Evolutionary conservation across 768 basidiomycete genomes (phyloP).

Genomic region (Paxillus rubicundulus): DNA sequence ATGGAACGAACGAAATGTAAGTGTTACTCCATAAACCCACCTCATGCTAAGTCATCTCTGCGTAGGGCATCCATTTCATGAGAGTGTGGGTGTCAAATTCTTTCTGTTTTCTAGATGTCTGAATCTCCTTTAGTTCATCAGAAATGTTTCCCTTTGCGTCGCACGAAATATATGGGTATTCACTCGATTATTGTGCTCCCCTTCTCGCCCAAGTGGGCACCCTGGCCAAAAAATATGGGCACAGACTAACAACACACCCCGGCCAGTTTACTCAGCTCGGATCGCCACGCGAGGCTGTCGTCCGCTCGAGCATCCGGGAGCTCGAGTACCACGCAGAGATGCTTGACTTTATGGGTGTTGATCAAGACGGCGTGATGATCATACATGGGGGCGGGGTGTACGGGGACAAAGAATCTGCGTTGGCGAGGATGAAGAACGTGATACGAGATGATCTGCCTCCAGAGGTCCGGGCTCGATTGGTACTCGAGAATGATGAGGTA

Average conservation of each 20-base stretch:
- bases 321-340: slow-evolving; percentile 86
- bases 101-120: neutral
- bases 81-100: slow-evolving; percentile 43
- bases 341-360: slow-evolving; percentile 80
- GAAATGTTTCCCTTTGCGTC: slow-evolving; percentile 94
- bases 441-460: slow-evolving; percentile 57
- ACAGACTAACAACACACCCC: slow-evolving; percentile 84
- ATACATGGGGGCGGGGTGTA: slow-evolving; percentile 86
- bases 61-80: slow-evolving; percentile 76
- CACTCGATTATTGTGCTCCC: slow-evolving; percentile 66
- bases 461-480: slow-evolving; percentile 68
- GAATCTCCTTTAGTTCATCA: slow-evolving; percentile 49
- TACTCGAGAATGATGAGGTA: slow-evolving; percentile 95
- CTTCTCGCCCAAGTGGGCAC: slow-evolving; percentile 57
- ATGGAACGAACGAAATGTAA: slow-evolving; percentile 87
- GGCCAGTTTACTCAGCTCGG: slow-evolving; percentile 86
- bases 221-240: slow-evolving; percentile 66
- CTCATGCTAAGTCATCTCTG: neutral
- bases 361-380: slow-evolving; percentile 84
- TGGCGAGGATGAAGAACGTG: slow-evolving; percentile 70
- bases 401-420: slow-evolving; percentile 69
- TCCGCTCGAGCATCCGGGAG: slow-evolving; percentile 75
- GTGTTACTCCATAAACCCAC: slow-evolving; percentile 8
- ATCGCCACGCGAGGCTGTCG: slow-evolving; percentile 71
- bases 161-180: slow-evolving; percentile 77